These are phyloP conservation scores for Saccharomycopsis javanensis DNA, from an alignment of 805 yeast genomes.

Conservation along the genomic window DNA sequence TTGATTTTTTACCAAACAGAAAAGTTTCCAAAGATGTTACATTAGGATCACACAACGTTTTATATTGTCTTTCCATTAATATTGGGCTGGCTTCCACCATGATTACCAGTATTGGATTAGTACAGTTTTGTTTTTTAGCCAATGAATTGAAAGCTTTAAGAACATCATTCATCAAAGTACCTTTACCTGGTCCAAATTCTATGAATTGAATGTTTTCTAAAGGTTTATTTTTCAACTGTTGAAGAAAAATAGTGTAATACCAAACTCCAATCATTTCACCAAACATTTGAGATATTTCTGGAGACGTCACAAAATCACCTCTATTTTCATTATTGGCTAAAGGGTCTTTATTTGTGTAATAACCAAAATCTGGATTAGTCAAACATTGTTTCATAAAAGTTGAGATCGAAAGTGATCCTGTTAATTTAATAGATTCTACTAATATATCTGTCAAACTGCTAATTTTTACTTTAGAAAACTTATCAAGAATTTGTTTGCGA, in stretches of 20 bases:
- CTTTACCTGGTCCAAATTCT: constrained; percentile 83
- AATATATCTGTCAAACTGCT: constrained; percentile 26
- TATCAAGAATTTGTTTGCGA: not conserved
- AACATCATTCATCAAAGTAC: constrained; percentile 65
- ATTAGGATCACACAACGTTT: constrained; percentile 34
- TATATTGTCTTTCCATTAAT: constrained; percentile 47
- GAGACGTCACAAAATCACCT: constrained; percentile 80
- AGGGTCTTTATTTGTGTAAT: constrained; percentile 71
- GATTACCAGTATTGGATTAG: constrained; percentile 33
- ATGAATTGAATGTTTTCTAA: constrained; percentile 30
- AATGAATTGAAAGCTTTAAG: constrained; percentile 39
- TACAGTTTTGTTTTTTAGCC: constrained; percentile 20
- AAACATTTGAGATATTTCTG: constrained; percentile 79
- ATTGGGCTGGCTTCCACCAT: constrained; percentile 67
- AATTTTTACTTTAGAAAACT: constrained; percentile 1
- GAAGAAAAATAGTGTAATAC: constrained; percentile 48
- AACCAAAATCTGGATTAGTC: constrained; percentile 68
- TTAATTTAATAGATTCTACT: constrained; percentile 44
- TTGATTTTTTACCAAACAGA: constrained; percentile 29
- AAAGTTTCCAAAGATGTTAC: constrained; percentile 19
- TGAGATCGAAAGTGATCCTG: constrained; percentile 70
- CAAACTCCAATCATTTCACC: constrained; percentile 81
- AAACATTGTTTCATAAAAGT: constrained; percentile 75
- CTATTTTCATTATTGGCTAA: constrained; percentile 34
- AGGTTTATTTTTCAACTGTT: constrained; percentile 40